Evolutionary conservation across 192 early-diverging fungal genomes (phyloP), one percentile per base, ranked within the genome.

Genomic region (Borealophlyctis nickersoniae): DNA sequence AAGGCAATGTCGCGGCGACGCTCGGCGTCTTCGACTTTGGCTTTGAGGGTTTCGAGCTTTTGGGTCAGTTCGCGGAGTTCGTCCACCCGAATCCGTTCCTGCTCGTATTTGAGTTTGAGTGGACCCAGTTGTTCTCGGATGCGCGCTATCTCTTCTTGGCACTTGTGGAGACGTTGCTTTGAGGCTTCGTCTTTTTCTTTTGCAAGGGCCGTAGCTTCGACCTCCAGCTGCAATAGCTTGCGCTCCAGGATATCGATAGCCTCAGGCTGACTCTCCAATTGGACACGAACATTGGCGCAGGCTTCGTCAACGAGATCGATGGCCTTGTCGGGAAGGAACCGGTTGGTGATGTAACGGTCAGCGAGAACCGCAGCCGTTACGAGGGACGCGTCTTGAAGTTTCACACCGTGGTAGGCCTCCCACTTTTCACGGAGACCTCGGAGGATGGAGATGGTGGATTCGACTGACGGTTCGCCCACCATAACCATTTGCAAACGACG

Each of bases 161-260:
- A 91, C 52, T 86, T 86, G 23, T 78, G 63, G 13, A 97, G 80
- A 3, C 97, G 87, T 48, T 86, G 83, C 50, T 89, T 79, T n/a
- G 89, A 89, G 3, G 82, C 83, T 24, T 85, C 65, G 65, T 93
- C 92, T 69, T 96, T 96, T 69, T 99, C 97, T 77, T 96, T 96
- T 49, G 78, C 78, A 55, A 99, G 77, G 0, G 97, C 97, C 1
- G 88, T 93, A 35, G 89, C 89, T 77, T 99, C 97, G 56, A 99
- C 89, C 73, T 99, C 95, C 7, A 98, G 80, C 77, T 98, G 97
- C 33, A 98, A 76, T 58, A 87, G 83, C 34, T 87, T 87, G 36
- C 97, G 90, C 64, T 99, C 94, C n/a, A 99, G 81, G 2, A 88
- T 82, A 75, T 99, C 97, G 52, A 99, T 98, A 58, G 86, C 77